Conservation (phyloP, 768 basidiomycete genomes). For the Agaricus blazei region DNA sequence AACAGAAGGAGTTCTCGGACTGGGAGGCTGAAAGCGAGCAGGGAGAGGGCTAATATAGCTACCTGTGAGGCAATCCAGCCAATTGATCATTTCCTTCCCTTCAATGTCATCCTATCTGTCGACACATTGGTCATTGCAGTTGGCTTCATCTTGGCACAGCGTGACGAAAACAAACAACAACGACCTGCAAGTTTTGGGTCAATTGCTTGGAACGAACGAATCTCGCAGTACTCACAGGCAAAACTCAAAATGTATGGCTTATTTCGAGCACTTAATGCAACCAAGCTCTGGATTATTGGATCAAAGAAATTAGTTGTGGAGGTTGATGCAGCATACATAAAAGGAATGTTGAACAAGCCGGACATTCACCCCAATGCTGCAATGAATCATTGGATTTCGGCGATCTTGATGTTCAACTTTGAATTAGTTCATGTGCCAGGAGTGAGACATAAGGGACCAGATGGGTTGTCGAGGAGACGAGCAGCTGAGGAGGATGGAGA, state of each 20-base stretch:
- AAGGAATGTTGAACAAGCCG: slow-evolving; percentile 36
- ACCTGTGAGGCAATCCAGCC: slow-evolving; percentile 15
- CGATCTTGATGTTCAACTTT: slow-evolving; percentile 33
- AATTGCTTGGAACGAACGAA: slow-evolving; percentile 1
- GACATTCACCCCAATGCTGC: slow-evolving; percentile 31
- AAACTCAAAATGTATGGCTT: slow-evolving; percentile 28
- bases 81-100: slow-evolving; percentile 19
- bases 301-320: slow-evolving; percentile 26
- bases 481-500: slow-evolving; percentile 12
- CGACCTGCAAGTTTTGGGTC: slow-evolving; percentile 2
- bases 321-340: slow-evolving; percentile 34
- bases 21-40: too few relatives aligned
- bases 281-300: slow-evolving; percentile 12
- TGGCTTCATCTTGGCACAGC: slow-evolving; percentile 1
- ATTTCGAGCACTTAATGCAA: slow-evolving; percentile 18
- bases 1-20: too few relatives aligned
- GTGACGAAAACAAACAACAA: not conserved
- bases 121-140: slow-evolving; percentile 7
- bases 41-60: too few relatives aligned
- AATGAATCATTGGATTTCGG: slow-evolving; percentile 38
- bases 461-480: slow-evolving; percentile 22
- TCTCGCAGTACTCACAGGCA: slow-evolving; percentile 2
- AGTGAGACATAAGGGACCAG: slow-evolving; percentile 12
- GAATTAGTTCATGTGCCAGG: slow-evolving; percentile 31
- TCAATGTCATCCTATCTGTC: not conserved